These are phyloP conservation scores for Colletotrichum gigasporum DNA, from an alignment of 2,329 filamentous ascomycete genomes.

Conservation along the genomic window DNA sequence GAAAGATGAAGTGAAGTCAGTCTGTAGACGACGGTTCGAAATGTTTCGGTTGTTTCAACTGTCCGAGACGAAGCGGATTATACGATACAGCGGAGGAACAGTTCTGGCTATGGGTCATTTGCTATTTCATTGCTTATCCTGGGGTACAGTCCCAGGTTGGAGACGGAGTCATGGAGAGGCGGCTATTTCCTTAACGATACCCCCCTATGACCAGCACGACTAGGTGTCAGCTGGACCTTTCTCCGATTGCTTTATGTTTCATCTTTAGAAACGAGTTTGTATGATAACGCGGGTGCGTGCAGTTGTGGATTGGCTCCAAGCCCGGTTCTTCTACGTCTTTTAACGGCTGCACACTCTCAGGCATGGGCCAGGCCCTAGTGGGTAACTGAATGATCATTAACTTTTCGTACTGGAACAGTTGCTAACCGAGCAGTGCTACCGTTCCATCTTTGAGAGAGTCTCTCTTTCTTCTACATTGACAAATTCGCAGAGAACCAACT, in stretches of 20 bases:
- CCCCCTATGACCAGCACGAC: background rate
- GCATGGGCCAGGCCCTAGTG: slow-evolving; percentile 25
- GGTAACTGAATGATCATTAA: slow-evolving; percentile 21
- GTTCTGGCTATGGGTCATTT: slow-evolving; percentile 8
- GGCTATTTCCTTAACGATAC: slow-evolving; percentile 30
- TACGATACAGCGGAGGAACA: background rate
- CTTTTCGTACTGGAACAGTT: slow-evolving; percentile 9
- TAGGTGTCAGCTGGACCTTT: background rate
- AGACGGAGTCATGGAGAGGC: slow-evolving; percentile 29
- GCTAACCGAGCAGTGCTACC: slow-evolving; percentile 44
- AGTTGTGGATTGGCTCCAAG: slow-evolving; percentile 20
- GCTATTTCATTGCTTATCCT: slow-evolving; percentile 17
- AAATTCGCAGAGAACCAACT: slow-evolving; percentile 1
- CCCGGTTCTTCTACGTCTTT: slow-evolving; percentile 3
- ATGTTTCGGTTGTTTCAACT: background rate
- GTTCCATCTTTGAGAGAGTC: background rate
- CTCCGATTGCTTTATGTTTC: background rate
- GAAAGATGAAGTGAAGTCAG: slow-evolving; percentile 1
- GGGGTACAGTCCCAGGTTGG: slow-evolving; percentile 3
- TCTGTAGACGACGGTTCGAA: background rate
- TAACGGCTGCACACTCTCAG: background rate
- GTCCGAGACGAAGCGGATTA: background rate
- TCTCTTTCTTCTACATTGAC: slow-evolving; percentile 3
- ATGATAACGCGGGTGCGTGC: slow-evolving; percentile 20
- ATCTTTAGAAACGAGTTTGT: slow-evolving; percentile 22